Percentiles rank a stretch among this genome's conserved stretches.
Evolutionary conservation across 805 yeast genomes (phyloP).

Genomic region (Barnettozyma salicaria): DNA sequence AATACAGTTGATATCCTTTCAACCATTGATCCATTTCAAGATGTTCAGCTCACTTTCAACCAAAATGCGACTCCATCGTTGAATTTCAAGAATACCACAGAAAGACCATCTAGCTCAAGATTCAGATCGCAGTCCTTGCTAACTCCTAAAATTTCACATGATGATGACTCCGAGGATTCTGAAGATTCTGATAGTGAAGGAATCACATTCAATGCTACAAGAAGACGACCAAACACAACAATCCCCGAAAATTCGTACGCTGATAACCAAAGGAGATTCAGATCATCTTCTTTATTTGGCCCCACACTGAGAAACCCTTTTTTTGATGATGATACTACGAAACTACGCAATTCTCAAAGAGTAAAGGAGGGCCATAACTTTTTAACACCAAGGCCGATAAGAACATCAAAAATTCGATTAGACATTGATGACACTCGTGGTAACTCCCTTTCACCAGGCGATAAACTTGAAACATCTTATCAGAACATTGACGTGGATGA

Average conservation of each 20-base stretch:
- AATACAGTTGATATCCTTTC: slow-evolving; percentile 18
- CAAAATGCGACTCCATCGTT: slow-evolving; percentile 11
- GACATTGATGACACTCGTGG: not conserved
- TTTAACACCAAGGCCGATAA: slow-evolving; percentile 4
- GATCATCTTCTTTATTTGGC: slow-evolving; percentile 25
- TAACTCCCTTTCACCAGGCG: slow-evolving; percentile 1
- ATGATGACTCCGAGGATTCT: slow-evolving; percentile 11
- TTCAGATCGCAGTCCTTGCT: slow-evolving; percentile 23
- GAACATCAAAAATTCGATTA: not conserved
- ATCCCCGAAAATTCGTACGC: slow-evolving; percentile 1
- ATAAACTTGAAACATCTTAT: slow-evolving; percentile 7
- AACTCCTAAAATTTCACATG: slow-evolving; percentile 9
- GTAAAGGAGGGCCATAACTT: no score
- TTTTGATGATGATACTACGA: slow-evolving; percentile 15
- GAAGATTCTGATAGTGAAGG: slow-evolving; percentile 25
- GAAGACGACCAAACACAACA: slow-evolving; percentile 14
- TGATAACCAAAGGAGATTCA: slow-evolving; percentile 20
- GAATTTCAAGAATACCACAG: slow-evolving; percentile 18
- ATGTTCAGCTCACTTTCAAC: slow-evolving; percentile 22
- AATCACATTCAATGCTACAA: slow-evolving; percentile 20
- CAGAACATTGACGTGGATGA: slow-evolving; percentile 26
- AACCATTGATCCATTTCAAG: slow-evolving; percentile 22
- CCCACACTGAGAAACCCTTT: slow-evolving; percentile 22
- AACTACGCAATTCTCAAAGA: no score
- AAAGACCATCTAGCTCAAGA: slow-evolving; percentile 13